phyloP scores from a whole-genome alignment of 2,329 filamentous ascomycete species.

The Colletotrichum salicis region DNA sequence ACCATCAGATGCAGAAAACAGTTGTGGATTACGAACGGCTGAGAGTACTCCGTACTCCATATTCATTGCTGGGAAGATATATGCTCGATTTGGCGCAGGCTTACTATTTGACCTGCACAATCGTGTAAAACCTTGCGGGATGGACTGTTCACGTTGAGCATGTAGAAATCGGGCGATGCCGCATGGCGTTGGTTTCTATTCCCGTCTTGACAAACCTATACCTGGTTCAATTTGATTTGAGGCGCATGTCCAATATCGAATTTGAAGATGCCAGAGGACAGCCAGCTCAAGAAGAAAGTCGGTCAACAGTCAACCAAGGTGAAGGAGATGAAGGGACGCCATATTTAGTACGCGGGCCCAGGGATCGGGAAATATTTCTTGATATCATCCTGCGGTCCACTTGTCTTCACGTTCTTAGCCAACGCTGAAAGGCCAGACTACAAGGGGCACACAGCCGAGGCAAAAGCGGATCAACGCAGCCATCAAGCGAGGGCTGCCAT shows the following conservation, averaged over 20 bases:
- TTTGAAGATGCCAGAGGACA: neutral
- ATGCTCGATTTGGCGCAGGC: neutral
- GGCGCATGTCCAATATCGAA: constrained; percentile 5
- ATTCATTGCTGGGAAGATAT: neutral
- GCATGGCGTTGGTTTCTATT: neutral
- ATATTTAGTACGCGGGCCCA: constrained; percentile 5
- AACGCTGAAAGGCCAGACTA: neutral
- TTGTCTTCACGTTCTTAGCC: neutral
- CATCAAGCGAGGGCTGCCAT: constrained; percentile 5
- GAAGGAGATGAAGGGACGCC: constrained; percentile 23
- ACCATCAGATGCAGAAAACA: neutral
- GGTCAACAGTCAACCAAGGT: neutral
- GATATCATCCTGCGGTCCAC: neutral
- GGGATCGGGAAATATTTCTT: constrained; percentile 7
- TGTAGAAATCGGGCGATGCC: no score
- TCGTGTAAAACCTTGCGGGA: neutral
- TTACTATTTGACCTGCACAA: neutral
- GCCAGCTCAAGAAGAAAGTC: neutral
- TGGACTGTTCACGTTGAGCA: neutral
- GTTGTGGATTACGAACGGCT: neutral
- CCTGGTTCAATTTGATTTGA: neutral
- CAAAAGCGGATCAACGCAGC: neutral
- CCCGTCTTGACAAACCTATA: neutral
- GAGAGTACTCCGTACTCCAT: neutral
- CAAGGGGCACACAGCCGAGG: constrained; percentile 1